Base-by-base conservation (phyloP, 306 rosid genomes). In the Begonia fuchsioides region DNA sequence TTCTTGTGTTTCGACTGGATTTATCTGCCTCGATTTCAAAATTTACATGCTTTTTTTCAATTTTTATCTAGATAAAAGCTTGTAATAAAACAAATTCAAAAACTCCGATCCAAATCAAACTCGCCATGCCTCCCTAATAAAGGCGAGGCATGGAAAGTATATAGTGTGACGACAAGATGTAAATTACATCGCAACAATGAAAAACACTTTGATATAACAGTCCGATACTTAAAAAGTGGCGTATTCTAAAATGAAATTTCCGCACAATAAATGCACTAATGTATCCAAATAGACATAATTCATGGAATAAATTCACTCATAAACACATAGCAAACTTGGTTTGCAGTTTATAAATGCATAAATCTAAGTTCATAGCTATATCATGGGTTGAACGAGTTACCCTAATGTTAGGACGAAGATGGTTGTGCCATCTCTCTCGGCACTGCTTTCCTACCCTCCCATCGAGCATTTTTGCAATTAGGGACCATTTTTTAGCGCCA, bases 351-450 rank as follows among this genome's bases (percentile, higher is more conserved):
- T 49, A 13, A 49, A 1, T 39, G 15, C 15, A 12, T 41, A 0
- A 41, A 10, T 41, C 45, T 41, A 10, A 10, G 14, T 26, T 1
- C 5, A 7, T 41, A 41, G 14, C 12, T 41, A 10, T 41, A 2
- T 10, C 5, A n/a, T 41, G 18, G 12, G 35, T 26, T 26, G 51
- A 32, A 9, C 38, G 54, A 46, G 9, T 58, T 69, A 76, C 96
- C 93, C 58, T 79, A 54, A 82, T 70, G 58, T 82, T 66, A 26
- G 96, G 92, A n/a, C 68, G 56, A 13, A 87, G 66, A 76, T 87
- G 92, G 38, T 82, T 82, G 68, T 68, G 73, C 92, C 94, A 87
- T 69, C 96, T 77, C 60, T 87, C 94, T 20, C 94, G 62, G 10
- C 92, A 80, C 44, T 87, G 85, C 58, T 82, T 87, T 11, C 83